Evolutionary conservation across 306 rosid genomes (phyloP).

Genomic region (Dryas alaskensis): DNA sequence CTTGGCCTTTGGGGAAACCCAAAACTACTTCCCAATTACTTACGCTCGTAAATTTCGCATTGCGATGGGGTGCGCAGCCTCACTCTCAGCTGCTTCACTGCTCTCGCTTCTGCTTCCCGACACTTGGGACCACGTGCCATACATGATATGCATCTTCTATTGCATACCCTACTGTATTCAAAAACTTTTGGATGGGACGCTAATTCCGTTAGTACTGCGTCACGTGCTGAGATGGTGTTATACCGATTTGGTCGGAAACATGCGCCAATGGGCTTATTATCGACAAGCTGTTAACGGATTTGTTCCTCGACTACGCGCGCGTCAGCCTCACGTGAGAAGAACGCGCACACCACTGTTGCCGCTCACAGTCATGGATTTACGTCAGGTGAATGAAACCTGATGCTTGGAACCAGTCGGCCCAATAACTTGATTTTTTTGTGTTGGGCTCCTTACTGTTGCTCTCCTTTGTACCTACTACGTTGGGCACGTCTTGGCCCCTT

Average conservation of each 20-base stretch:
- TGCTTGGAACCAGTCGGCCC: too few species aligned
- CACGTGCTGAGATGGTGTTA: too few species aligned
- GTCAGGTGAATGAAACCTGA: too few species aligned
- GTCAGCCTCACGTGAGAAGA: neutral
- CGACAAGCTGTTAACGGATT: neutral
- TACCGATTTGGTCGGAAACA: neutral
- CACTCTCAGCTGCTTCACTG: neutral
- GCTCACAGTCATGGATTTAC: neutral
- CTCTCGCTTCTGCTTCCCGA: neutral
- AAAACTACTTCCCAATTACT: too few species aligned
- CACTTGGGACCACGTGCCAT: neutral
- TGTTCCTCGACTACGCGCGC: neutral
- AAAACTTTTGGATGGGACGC: neutral
- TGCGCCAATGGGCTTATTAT: neutral
- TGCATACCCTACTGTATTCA: neutral
- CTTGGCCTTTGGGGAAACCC: too few species aligned
- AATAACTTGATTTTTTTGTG: too few species aligned
- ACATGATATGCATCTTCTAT: neutral
- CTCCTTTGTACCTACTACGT: too few species aligned
- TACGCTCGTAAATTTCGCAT: neutral
- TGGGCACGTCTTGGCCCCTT: too few species aligned
- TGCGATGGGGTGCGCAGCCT: neutral
- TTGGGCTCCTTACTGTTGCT: too few species aligned
- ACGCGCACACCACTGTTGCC: neutral
- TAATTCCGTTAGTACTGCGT: too few species aligned